Evolutionary conservation across 2,329 filamentous ascomycete genomes (phyloP).

Genomic region (Phialocephala sp.): DNA sequence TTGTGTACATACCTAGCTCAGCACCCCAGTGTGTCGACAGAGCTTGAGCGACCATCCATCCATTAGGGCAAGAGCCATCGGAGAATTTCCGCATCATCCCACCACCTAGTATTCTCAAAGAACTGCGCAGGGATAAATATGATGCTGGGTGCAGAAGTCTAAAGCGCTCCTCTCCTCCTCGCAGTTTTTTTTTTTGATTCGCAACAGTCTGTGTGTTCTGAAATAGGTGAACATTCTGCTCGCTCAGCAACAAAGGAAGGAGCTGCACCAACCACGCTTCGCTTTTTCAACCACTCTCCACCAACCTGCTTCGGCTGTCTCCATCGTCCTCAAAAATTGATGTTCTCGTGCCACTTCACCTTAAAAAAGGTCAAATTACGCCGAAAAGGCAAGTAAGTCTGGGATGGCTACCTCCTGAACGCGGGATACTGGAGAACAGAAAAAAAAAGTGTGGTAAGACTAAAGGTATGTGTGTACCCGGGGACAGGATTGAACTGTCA

Average conservation of each 20-base stretch:
- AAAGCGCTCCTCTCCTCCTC: background rate
- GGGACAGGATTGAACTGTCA: background rate
- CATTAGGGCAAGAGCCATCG: too few relatives aligned
- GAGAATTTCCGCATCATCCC: too few relatives aligned
- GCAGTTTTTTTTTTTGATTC: background rate
- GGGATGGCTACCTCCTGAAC: background rate
- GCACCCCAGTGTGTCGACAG: too few relatives aligned
- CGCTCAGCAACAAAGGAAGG: background rate
- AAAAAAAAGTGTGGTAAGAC: background rate
- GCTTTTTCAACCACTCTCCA: background rate
- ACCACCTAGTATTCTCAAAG: too few relatives aligned
- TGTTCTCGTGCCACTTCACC: background rate
- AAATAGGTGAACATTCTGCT: background rate
- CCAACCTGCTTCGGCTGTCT: background rate
- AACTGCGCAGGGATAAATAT: too few relatives aligned
- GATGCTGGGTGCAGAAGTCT: too few relatives aligned
- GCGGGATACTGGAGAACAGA: background rate
- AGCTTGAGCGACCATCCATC: too few relatives aligned
- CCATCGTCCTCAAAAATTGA: background rate
- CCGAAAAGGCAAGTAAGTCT: background rate
- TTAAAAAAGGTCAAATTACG: background rate
- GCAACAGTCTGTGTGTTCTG: background rate
- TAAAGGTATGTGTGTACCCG: background rate
- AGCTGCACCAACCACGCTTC: background rate
- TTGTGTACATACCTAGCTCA: too few relatives aligned